These are phyloP conservation scores for Platismatia glauca DNA, from an alignment of 495 filamentous ascomycete genomes.

Conservation along the genomic window DNA sequence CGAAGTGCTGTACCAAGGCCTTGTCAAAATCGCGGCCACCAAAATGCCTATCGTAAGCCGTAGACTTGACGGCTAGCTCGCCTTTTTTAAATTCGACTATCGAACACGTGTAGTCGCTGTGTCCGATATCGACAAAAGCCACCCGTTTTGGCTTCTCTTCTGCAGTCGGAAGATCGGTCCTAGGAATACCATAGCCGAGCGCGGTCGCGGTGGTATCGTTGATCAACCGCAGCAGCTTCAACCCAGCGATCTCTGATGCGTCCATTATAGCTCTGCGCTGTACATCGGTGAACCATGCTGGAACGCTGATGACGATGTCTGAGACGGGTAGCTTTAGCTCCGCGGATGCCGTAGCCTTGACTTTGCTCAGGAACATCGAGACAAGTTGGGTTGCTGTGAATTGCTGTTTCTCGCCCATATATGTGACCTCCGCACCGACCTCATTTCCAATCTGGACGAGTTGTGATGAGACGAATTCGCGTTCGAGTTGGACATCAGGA, in stretches of 20 bases:
- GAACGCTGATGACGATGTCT: slow-evolving; percentile 88
- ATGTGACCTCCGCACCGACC: slow-evolving; percentile 88
- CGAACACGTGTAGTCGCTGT: slow-evolving; percentile 89
- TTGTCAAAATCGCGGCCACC: slow-evolving; percentile 97
- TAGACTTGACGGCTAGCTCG: slow-evolving; percentile 86
- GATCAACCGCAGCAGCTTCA: slow-evolving; percentile 88
- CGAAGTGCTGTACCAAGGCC: slow-evolving; percentile 88
- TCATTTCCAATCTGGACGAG: slow-evolving; percentile 88
- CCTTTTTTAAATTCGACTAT: slow-evolving; percentile 97
- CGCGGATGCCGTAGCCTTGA: slow-evolving; percentile 74
- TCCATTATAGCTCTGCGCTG: slow-evolving; percentile 86
- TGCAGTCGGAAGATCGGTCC: slow-evolving; percentile 74
- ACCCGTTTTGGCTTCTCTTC: slow-evolving; percentile 94
- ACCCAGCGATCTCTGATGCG: slow-evolving; percentile 86
- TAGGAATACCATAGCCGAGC: slow-evolving; percentile 95
- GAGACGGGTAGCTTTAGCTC: slow-evolving; percentile 91
- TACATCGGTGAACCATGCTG: slow-evolving; percentile 93
- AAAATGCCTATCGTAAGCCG: slow-evolving; percentile 92
- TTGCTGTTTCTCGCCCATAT: slow-evolving; percentile 87
- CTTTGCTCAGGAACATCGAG: slow-evolving; percentile 91
- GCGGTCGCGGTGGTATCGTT: slow-evolving; percentile 97
- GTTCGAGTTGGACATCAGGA: slow-evolving; percentile 85
- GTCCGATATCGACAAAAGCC: slow-evolving; percentile 89
- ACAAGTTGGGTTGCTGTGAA: slow-evolving; percentile 88
- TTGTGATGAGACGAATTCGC: slow-evolving; percentile 77